Percentiles rank a stretch among this genome's conserved stretches.
phyloP scores from a whole-genome alignment of 2,329 filamentous ascomycete species.

The Lachnellula hyalina region DNA sequence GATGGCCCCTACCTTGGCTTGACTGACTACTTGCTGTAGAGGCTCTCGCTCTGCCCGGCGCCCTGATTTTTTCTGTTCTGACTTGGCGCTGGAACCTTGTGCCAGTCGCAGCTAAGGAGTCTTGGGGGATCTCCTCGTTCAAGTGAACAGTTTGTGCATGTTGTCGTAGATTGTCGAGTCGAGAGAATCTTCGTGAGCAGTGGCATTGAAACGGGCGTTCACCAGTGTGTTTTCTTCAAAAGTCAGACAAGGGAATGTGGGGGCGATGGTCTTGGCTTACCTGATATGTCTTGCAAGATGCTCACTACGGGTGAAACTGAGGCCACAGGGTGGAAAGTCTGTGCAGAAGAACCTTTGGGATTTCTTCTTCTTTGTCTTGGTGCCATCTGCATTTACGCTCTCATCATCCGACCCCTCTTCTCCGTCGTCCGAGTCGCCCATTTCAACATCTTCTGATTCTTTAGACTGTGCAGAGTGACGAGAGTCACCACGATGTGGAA shows the following conservation, averaged over 20 bases:
- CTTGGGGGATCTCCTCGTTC: slow-evolving; percentile 91
- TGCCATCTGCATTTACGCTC: slow-evolving; percentile 56
- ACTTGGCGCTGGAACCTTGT: slow-evolving; percentile 91
- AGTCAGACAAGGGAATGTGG: slow-evolving; percentile 21
- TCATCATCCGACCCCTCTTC: slow-evolving; percentile 57
- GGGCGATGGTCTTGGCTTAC: slow-evolving; percentile 40
- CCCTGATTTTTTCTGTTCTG: slow-evolving; percentile 76
- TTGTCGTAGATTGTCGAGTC: slow-evolving; percentile 90
- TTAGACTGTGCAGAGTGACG: slow-evolving; percentile 56
- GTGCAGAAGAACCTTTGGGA: slow-evolving; percentile 95
- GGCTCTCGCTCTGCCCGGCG: slow-evolving; percentile 68
- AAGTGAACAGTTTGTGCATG: slow-evolving; percentile 97
- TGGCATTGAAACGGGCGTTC: slow-evolving; percentile 96
- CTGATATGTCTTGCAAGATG: slow-evolving; percentile 92
- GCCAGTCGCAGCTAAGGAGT: slow-evolving; percentile 87
- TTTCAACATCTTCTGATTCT: slow-evolving; percentile 66
- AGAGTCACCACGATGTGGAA: slow-evolving; percentile 50
- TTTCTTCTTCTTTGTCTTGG: slow-evolving; percentile 89
- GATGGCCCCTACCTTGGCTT: slow-evolving; percentile 70
- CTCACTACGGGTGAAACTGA: slow-evolving; percentile 95
- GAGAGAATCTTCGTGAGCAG: slow-evolving; percentile 86
- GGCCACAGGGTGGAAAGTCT: slow-evolving; percentile 85
- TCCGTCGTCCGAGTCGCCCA: slow-evolving; percentile 67
- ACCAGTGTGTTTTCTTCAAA: slow-evolving; percentile 85
- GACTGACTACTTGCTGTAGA: slow-evolving; percentile 71